Evolutionary conservation across 768 basidiomycete species (phyloP).

Genomic region (Flagelloscypha sp.): DNA sequence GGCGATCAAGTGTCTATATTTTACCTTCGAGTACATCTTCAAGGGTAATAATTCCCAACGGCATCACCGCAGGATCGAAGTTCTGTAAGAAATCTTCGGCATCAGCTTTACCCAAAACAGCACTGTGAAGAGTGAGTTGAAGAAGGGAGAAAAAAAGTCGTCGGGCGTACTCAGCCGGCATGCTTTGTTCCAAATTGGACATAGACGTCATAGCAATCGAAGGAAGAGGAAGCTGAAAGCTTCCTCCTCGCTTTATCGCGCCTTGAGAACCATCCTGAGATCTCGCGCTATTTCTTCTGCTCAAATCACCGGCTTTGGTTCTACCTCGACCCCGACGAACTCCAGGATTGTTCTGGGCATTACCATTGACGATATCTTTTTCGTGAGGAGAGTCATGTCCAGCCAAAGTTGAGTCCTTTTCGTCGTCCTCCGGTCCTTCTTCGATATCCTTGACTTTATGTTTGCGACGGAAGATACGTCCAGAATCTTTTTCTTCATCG

Average conservation of each 20-base stretch:
- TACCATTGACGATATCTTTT: too few relatives aligned
- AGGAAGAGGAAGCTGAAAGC: constrained; percentile 33
- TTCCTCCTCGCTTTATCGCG: constrained; percentile 23
- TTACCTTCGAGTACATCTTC: constrained; percentile 88
- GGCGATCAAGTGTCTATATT: constrained; percentile 2
- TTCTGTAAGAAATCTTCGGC: constrained; percentile 63
- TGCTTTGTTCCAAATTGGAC: constrained; percentile 63
- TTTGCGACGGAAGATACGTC: constrained; percentile 20
- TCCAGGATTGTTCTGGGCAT: constrained; percentile 7
- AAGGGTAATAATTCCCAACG: constrained; percentile 85
- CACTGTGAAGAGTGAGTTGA: constrained; percentile 3
- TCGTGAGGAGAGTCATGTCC: too few relatives aligned
- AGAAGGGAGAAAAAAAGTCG: too few relatives aligned
- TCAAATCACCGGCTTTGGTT: constrained; percentile 8
- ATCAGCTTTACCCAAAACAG: background rate
- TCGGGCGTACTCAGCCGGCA: constrained; percentile 92
- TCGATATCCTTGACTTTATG: constrained; percentile 20
- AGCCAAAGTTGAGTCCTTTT: constrained; percentile 13
- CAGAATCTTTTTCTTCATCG: constrained; percentile 21
- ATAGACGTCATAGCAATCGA: constrained; percentile 35
- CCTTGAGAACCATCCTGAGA: constrained; percentile 4
- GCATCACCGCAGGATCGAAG: constrained; percentile 75
- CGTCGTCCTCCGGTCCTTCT: constrained; percentile 21
- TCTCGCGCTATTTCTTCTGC: constrained; percentile 2
- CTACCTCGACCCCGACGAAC: constrained; percentile 11